Evolutionary conservation across 2,329 filamentous ascomycete genomes (phyloP).

Genomic region (Zymoseptoria crescenta): DNA sequence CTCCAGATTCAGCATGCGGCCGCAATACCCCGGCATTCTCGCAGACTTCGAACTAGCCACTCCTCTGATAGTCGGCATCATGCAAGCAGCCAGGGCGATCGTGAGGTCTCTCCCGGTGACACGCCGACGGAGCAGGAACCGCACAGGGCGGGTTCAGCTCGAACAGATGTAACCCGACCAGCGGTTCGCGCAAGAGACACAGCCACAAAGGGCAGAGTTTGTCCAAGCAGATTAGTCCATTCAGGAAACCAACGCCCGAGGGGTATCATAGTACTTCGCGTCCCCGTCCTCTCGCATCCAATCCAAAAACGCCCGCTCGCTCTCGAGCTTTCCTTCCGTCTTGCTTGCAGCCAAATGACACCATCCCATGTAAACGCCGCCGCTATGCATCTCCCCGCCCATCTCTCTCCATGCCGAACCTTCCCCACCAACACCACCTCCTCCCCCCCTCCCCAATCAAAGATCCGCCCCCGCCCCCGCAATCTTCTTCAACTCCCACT

Average conservation of each 20-base stretch:
- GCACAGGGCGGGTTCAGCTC: too few species aligned
- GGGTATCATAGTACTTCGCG: constrained; percentile 6
- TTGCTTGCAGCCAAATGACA: background rate
- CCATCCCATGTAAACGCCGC: constrained; percentile 12
- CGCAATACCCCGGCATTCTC: too few species aligned
- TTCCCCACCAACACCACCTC: background rate
- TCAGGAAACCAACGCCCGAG: background rate
- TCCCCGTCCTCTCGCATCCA: constrained; percentile 2
- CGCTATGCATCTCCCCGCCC: constrained; percentile 15
- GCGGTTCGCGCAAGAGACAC: too few species aligned
- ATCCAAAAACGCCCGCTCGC: background rate
- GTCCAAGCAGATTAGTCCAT: background rate
- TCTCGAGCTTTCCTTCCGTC: background rate
- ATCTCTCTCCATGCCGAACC: background rate
- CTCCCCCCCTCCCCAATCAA: constrained; percentile 3
- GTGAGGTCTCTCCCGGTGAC: too few species aligned
- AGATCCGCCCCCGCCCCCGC: constrained; percentile 33
- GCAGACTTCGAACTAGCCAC: too few species aligned
- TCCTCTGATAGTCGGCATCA: too few species aligned
- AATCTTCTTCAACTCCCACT: constrained; percentile 84
- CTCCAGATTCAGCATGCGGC: too few species aligned
- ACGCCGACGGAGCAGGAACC: too few species aligned
- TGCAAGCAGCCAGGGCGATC: too few species aligned
- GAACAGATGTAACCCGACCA: too few species aligned
- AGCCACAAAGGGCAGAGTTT: background rate